These are phyloP conservation scores for Metschnikowia cerradonensis DNA, from an alignment of 805 yeast species.

Conservation along the genomic window DNA sequence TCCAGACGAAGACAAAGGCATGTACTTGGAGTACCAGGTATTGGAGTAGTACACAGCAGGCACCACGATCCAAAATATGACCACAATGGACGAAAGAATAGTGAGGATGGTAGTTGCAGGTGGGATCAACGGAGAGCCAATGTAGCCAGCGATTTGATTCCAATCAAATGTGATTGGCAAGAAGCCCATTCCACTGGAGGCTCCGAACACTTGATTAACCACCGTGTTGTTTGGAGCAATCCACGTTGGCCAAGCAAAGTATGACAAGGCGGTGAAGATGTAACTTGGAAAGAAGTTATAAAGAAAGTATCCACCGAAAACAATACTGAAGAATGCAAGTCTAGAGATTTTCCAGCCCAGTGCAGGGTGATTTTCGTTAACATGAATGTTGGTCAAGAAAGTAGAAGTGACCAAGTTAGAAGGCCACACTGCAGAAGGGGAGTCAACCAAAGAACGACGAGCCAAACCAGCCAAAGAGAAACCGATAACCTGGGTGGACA, in stretches of 20 bases:
- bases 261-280: constrained; percentile 54
- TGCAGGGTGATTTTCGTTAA: constrained; percentile 47
- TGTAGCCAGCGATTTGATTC: constrained; percentile 54
- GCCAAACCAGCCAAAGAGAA: constrained; percentile 64
- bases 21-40: constrained; percentile 54
- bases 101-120: constrained; percentile 52
- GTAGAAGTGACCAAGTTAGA: constrained; percentile 56
- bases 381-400: constrained; percentile 50
- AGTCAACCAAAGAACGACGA: constrained; percentile 55
- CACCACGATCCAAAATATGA: constrained; percentile 46
- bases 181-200: constrained; percentile 56
- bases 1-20: constrained; percentile 52
- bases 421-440: constrained; percentile 73
- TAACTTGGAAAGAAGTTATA: constrained; percentile 27
- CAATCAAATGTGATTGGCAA: constrained; percentile 68
- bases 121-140: constrained; percentile 62
- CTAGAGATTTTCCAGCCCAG: constrained; percentile 54
- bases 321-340: constrained; percentile 17
- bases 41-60: constrained; percentile 55
- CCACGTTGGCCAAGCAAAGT: constrained; percentile 66
- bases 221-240: constrained; percentile 54
- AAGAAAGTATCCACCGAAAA: constrained; percentile 8
- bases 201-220: constrained; percentile 65
- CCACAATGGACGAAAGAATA: constrained; percentile 30
- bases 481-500: constrained; percentile 62